Percentiles rank a stretch among this genome's conserved stretches.
Conservation (phyloP, 495 filamentous ascomycete species). For the Paragyromitra xinjiangensis region DNA sequence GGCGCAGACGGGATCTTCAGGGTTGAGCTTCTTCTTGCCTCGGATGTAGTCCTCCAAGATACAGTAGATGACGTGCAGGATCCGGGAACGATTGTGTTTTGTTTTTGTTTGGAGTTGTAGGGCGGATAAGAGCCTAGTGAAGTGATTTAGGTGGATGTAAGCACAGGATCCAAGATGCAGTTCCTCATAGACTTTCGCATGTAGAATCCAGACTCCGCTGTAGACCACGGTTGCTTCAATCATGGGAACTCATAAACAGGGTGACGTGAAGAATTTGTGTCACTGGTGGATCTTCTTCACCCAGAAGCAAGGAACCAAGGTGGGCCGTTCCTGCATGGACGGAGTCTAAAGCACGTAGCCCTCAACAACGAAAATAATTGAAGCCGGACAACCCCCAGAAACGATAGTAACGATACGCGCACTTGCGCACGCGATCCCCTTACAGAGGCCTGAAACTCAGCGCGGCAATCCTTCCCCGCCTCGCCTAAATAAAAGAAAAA, state of each 20-base stretch:
- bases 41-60: constrained; percentile 25
- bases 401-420: constrained; percentile 33
- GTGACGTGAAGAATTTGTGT: neutral
- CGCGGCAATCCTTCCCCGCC: constrained; percentile 33
- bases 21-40: constrained; percentile 33
- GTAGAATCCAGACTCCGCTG: neutral
- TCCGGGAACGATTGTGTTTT: neutral
- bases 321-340: constrained; percentile 43
- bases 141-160: neutral
- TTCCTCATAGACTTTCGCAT: neutral
- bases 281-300: constrained; percentile 7
- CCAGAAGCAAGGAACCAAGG: constrained; percentile 18
- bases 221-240: neutral
- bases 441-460: constrained; percentile 35
- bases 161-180: neutral
- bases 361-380: constrained; percentile 33
- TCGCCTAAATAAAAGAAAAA: constrained; percentile 32
- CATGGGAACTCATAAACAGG: neutral
- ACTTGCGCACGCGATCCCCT: constrained; percentile 37
- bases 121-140: neutral
- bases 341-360: constrained; percentile 34
- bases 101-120: constrained; percentile 5
- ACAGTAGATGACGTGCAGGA: constrained; percentile 14
- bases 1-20: constrained; percentile 25
- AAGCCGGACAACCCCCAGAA: constrained; percentile 23